Evolutionary conservation across 139 green algal genomes (phyloP).

Genomic region (Closterium sp.): DNA sequence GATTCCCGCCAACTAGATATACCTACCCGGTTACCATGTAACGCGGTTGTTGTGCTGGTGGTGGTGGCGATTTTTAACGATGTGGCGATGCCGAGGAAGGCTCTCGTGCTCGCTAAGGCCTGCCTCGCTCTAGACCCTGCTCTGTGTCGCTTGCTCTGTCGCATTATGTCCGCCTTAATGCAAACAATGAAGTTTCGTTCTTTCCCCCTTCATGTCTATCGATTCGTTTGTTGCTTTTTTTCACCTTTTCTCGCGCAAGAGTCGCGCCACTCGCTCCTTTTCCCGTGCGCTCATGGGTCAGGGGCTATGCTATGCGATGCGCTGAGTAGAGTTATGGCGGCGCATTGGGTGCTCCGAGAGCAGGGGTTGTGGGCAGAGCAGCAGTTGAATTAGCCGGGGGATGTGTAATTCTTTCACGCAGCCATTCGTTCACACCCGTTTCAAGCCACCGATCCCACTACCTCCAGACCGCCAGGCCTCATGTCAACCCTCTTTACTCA

Average conservation of each 20-base stretch:
- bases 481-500: background rate
- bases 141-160: background rate
- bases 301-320: background rate
- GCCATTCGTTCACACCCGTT: no score
- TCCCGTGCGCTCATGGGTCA: background rate
- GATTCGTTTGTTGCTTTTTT: background rate
- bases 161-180: background rate
- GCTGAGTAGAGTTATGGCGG: background rate
- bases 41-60: background rate
- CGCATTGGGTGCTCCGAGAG: background rate
- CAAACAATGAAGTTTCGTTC: background rate
- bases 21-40: background rate
- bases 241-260: no score
- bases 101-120: background rate
- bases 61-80: background rate
- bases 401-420: no score
- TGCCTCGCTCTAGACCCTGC: background rate
- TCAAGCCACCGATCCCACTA: no score
- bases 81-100: background rate
- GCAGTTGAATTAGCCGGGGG: background rate
- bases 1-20: constrained; percentile 28
- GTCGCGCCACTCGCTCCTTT: no score
- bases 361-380: background rate
- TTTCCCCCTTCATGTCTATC: background rate
- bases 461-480: background rate